Evolutionary conservation across 441 rosid species (phyloP), one percentile per base, ranked within the genome.

Genomic region (Croton laevigatus): DNA sequence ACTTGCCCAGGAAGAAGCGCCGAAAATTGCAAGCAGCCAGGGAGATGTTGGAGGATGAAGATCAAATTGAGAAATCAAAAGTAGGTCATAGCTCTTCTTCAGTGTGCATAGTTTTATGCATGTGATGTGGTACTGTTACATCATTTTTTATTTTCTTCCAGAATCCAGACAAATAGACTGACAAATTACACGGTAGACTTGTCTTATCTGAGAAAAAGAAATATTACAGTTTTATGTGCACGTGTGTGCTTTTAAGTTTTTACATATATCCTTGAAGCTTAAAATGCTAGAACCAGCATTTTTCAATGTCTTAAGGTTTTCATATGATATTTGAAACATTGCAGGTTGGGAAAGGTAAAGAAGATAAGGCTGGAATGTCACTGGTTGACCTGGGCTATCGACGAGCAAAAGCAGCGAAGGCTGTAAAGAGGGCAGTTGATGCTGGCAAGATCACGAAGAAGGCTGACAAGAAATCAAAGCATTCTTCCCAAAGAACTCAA

Each of bases 11-110:
- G 71, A 96, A 87, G 80, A 84, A 85, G 83, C 93, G 97, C 69
- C 87, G 97, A 75, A 93, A 88, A 75, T 79, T 96, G 73, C 96
- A 96, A 89, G 97, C 99, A 66, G 94, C 97, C 48, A 83, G 97
- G 79, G 99, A 96, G 76, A 96, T 88, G 96, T 71, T 91, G 85
- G 99, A 93, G 78, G 93, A 93, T 69, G 85, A 88, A 65, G 80
- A 81, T 45, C 72, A 76, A 72, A 76, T 59, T 36, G 73, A 83
- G 55, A 84, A 74, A 69, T 69, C 81, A 62, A 79, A 76, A 62
- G 84, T 73, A 64, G 23, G 73, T 40, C n/a, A 73, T 42, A 57
- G 52, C 12, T 32, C 53, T 40, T 71, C 71, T 62, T 58, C 7
- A 62, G 42, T 60, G 52, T 32, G 20, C 61, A 19, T 36, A 63